Evolutionary conservation across 75 land plant genomes (phyloP).

Genomic region (Picea sitchensis): DNA sequence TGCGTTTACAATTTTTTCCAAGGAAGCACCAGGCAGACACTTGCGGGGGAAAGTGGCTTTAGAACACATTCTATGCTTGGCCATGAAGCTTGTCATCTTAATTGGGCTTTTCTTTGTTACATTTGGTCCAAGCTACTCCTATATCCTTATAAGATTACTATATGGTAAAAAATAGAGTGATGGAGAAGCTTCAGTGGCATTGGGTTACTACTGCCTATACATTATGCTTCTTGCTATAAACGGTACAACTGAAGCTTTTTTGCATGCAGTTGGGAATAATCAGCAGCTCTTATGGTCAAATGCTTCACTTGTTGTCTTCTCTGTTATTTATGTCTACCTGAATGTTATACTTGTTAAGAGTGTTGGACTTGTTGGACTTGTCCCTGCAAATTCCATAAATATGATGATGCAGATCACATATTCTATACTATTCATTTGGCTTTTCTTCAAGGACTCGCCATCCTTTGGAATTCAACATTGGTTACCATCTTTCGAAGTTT

Average conservation of each 20-base stretch:
- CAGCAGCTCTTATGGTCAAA: slow-evolving; percentile 69
- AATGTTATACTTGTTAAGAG: slow-evolving; percentile 58
- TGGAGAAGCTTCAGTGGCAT: slow-evolving; percentile 84
- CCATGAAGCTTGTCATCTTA: slow-evolving; percentile 76
- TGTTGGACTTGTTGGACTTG: slow-evolving; percentile 80
- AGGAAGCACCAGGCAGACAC: slow-evolving; percentile 50
- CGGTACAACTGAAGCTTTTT: slow-evolving; percentile 94
- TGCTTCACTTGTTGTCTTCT: slow-evolving; percentile 62
- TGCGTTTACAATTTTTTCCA: slow-evolving; percentile 87
- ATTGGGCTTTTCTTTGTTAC: slow-evolving; percentile 77
- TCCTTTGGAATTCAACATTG: slow-evolving; percentile 59
- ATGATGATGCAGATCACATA: slow-evolving; percentile 80
- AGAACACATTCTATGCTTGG: slow-evolving; percentile 44
- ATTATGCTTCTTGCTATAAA: slow-evolving; percentile 82
- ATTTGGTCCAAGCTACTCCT: slow-evolving; percentile 97
- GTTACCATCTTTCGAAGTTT: slow-evolving; percentile 66
- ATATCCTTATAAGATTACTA: slow-evolving; percentile 71
- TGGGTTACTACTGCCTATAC: slow-evolving; percentile 83
- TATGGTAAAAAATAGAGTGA: slow-evolving; percentile 92
- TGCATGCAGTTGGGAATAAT: slow-evolving; percentile 81
- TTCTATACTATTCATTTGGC: slow-evolving; percentile 62
- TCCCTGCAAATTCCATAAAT: slow-evolving; percentile 78
- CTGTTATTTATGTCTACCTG: slow-evolving; percentile 55
- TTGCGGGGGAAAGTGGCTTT: slow-evolving; percentile 23
- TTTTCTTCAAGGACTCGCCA: slow-evolving; percentile 55